Conservation (phyloP, 1,284 basidiomycete genomes). For the Cutaneotrichosporon dermatis region DNA sequence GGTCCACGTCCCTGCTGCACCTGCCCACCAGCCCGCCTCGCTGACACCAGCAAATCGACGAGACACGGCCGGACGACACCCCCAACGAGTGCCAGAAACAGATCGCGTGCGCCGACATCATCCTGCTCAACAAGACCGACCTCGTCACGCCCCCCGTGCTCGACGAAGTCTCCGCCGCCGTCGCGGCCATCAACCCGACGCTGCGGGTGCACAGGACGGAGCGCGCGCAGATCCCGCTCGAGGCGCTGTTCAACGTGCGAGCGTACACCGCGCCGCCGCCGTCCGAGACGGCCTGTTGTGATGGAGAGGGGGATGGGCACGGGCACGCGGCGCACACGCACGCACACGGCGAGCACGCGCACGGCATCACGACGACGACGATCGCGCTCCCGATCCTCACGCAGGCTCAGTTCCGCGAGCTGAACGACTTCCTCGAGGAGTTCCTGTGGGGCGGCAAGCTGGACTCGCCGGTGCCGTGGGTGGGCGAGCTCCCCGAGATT, state of each 20-base stretch:
- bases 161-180: slow-evolving; percentile 55
- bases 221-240: slow-evolving; percentile 63
- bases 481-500: slow-evolving; percentile 50
- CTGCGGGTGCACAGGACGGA: slow-evolving; percentile 67
- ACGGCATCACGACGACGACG: slow-evolving; percentile 62
- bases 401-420: slow-evolving; percentile 30
- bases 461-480: neutral
- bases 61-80: slow-evolving; percentile 59
- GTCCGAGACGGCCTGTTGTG: neutral
- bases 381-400: slow-evolving; percentile 61
- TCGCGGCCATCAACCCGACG: slow-evolving; percentile 66
- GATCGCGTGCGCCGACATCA: slow-evolving; percentile 82
- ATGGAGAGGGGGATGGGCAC: slow-evolving; percentile 31
- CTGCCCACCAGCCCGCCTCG: too few relatives aligned
- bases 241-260: slow-evolving; percentile 68
- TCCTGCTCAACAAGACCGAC: slow-evolving; percentile 83
- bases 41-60: slow-evolving; percentile 67
- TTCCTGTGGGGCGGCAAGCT: slow-evolving; percentile 65
- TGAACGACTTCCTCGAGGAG: slow-evolving; percentile 73
- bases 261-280: slow-evolving; percentile 57
- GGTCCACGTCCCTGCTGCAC: too few relatives aligned
- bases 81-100: slow-evolving; percentile 78
- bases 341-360: slow-evolving; percentile 19
- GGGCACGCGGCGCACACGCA: slow-evolving; percentile 36
- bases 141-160: slow-evolving; percentile 55